Evolutionary conservation across 208 protist species (phyloP).

Genomic region (Leishmania major): DNA sequence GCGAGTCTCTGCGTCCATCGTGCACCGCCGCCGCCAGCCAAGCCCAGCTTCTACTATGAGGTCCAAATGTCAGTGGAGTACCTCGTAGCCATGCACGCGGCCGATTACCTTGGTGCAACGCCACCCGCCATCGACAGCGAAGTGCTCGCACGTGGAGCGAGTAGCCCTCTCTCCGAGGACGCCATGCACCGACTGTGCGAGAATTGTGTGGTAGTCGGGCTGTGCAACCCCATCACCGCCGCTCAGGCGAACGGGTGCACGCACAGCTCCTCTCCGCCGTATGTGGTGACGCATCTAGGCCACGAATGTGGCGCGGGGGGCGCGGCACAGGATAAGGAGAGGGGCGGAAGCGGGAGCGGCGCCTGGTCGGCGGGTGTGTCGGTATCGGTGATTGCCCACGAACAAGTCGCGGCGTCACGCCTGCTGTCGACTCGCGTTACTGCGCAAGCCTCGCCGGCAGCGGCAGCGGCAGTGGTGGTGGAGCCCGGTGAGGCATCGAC

Average conservation of each 20-base stretch:
- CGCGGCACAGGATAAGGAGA: background rate
- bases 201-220: slow-evolving; percentile 32
- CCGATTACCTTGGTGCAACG: background rate
- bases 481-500: too few relatives aligned
- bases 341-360: background rate
- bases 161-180: slow-evolving; percentile 2
- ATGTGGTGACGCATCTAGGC: slow-evolving; percentile 26
- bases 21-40: background rate
- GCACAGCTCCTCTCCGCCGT: slow-evolving; percentile 14
- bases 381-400: slow-evolving; percentile 25
- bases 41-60: slow-evolving; percentile 68
- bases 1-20: background rate
- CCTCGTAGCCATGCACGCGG: slow-evolving; percentile 41
- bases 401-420: background rate
- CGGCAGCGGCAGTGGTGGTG: background rate
- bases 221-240: slow-evolving; percentile 22
- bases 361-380: slow-evolving; percentile 25
- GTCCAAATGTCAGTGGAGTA: slow-evolving; percentile 67
- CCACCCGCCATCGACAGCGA: background rate
- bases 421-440: background rate
- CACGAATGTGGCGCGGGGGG: slow-evolving; percentile 1
- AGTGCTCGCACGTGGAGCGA: background rate
- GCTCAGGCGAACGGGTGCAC: slow-evolving; percentile 30
- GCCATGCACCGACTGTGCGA: slow-evolving; percentile 4
- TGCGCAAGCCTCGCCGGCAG: background rate